Percentiles rank a stretch among this genome's conserved stretches.
Evolutionary conservation across 169 alveolate species (phyloP).

Genomic region (Plasmodium gallinaceum): DNA sequence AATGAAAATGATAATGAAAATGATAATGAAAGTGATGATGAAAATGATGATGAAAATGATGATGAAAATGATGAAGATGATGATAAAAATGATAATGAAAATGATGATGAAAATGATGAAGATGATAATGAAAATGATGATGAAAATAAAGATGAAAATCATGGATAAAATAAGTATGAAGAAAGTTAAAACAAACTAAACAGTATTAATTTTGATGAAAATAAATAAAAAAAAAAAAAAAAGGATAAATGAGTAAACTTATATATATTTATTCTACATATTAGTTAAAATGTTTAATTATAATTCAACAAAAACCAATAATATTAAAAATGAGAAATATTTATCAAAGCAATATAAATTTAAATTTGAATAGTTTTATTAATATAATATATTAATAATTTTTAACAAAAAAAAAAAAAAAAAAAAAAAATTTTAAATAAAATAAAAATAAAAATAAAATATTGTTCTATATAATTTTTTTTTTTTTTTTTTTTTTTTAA

Average conservation of each 20-base stretch:
- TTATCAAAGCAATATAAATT: too few species aligned
- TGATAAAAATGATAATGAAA: conserved; percentile 2
- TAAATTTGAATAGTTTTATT: too few species aligned
- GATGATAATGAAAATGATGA: conserved; percentile 19
- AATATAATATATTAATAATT: too few species aligned
- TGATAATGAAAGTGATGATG: conserved; percentile 14
- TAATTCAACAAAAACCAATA: too few species aligned
- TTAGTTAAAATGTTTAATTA: too few species aligned
- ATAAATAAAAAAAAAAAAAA: background rate
- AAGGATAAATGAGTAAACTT: background rate
- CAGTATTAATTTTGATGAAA: conserved; percentile 11
- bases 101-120: conserved; percentile 1
- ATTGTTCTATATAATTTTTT: too few species aligned
- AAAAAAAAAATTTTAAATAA: too few species aligned
- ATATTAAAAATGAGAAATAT: too few species aligned
- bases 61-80: conserved; percentile 9
- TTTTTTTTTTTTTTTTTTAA: too few species aligned
- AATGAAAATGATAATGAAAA: background rate
- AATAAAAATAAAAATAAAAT: too few species aligned
- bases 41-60: background rate
- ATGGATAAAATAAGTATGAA: background rate
- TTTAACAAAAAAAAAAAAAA: too few species aligned
- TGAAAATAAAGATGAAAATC: conserved; percentile 2
- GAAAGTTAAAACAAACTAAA: background rate
- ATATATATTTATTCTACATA: background rate